Percentiles rank a stretch among this genome's conserved stretches.
Evolutionary conservation across 2,329 filamentous ascomycete genomes (phyloP).

Genomic region (Cercospora sesami): DNA sequence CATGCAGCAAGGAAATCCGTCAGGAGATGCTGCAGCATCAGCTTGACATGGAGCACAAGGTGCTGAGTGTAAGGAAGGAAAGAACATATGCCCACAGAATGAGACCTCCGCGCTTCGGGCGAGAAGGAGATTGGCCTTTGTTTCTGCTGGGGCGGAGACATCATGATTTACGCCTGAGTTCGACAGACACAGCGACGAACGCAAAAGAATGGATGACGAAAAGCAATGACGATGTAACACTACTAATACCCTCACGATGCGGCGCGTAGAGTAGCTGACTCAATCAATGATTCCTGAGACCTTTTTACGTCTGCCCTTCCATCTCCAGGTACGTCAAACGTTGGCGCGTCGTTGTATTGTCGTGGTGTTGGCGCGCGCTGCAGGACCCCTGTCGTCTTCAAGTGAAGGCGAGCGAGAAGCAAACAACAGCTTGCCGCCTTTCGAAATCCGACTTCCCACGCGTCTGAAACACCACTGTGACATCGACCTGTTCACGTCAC

Average conservation of each 20-base stretch:
- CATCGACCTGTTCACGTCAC: background rate
- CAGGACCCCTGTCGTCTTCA: background rate
- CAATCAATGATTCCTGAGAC: conserved; percentile 12
- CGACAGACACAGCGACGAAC: conserved; percentile 17
- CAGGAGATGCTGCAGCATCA: background rate
- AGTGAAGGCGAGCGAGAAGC: background rate
- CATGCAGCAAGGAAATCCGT: background rate
- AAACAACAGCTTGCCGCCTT: background rate
- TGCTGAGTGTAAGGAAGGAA: background rate
- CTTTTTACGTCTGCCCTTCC: background rate
- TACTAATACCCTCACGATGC: conserved; percentile 26
- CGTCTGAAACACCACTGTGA: background rate
- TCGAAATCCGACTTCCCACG: background rate
- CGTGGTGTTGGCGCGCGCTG: background rate
- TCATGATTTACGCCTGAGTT: conserved; percentile 32
- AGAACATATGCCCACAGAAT: conserved; percentile 1
- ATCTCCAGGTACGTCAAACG: background rate
- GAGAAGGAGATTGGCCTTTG: conserved; percentile 7
- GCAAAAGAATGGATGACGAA: conserved; percentile 24
- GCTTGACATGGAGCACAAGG: background rate
- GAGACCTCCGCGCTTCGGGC: background rate
- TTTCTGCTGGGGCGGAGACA: conserved; percentile 31
- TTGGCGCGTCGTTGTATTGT: background rate
- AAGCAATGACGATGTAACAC: conserved; percentile 26
- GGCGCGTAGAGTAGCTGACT: conserved; percentile 18